Evolutionary conservation across 208 protist genomes (phyloP), one percentile per base, ranked within the genome.

Genomic region (Giardia duodenalis): DNA sequence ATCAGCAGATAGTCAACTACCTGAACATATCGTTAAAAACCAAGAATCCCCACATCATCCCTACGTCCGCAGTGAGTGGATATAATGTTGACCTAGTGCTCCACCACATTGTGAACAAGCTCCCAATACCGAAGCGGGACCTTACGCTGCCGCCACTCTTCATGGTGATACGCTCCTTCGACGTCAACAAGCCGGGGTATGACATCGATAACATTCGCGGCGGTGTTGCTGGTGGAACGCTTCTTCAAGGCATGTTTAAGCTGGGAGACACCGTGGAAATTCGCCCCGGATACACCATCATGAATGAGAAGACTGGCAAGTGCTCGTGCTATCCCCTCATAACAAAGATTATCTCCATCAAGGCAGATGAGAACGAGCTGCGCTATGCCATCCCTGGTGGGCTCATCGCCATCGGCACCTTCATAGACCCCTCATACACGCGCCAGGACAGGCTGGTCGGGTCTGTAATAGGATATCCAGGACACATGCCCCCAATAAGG

Each of bases 131-230:
- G 22, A 92, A 94, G 43, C 96, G 98, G 67, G 95, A 99, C 91
- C 98, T 99, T 92, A 97, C 95, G 3, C 93, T 93, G 4, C 92
- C 96, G 22, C 96, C 98, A 48, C 96, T 95, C 47, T 95, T 99
- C 94, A 99, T 99, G 67, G 97, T 99, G 43, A 99, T 99, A 93
- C 97, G 98, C 92, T 99, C 98, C 88, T 99, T 99, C 94, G 99
- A 99, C 95, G 97, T 99, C 57, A 99, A 99, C 96, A 99, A 98
- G 94, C 98, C 98, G 45, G 98, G 98, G 67, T 96, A 97, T 89
- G 96, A 97, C 76, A 97, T 98, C 39, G 96, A 98, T 47, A 96
- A 98, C 47, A 95, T 99, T 45, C 96, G 97, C 90, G 98, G 98
- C 92, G 98, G 98, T 92, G 97, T 99, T 47, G 98, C 98, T 57